Conservation (phyloP, 225 moss, liverwort and hornwort species). For the Lunularia cruciata region DNA sequence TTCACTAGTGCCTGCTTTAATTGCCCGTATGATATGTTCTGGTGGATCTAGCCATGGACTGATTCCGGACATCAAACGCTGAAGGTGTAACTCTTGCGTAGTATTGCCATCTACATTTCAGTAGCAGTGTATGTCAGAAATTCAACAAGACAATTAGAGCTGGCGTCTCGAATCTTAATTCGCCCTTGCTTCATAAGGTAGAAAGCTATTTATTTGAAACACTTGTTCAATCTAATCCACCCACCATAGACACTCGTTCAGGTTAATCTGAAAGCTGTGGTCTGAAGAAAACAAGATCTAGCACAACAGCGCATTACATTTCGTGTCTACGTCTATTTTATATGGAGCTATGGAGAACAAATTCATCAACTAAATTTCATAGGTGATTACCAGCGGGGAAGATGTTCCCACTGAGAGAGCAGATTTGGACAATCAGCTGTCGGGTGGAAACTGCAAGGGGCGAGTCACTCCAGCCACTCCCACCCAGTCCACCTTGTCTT, state of each 20-base stretch:
- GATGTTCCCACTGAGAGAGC: slow-evolving; percentile 91
- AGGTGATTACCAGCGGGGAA: slow-evolving; percentile 87
- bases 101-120: slow-evolving; percentile 66
- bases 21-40: slow-evolving; percentile 66
- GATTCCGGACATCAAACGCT: slow-evolving; percentile 83
- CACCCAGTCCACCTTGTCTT: slow-evolving; percentile 70
- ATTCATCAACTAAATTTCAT: too few relatives aligned
- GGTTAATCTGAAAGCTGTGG: too few relatives aligned
- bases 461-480: slow-evolving; percentile 83
- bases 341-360: too few relatives aligned
- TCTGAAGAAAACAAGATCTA: too few relatives aligned
- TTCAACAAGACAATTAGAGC: background rate
- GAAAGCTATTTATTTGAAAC: too few relatives aligned
- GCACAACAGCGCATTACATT: too few relatives aligned
- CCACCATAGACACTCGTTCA: too few relatives aligned
- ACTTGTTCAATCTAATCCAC: too few relatives aligned
- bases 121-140: background rate
- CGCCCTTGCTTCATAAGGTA: too few relatives aligned
- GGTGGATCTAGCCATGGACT: slow-evolving; percentile 94
- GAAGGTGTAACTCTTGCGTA: slow-evolving; percentile 93
- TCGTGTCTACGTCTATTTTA: too few relatives aligned
- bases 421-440: slow-evolving; percentile 94
- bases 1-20: slow-evolving; percentile 72
- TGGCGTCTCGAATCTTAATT: background rate
- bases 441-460: slow-evolving; percentile 93